Conservation (phyloP, 345 rosid species). For the Hirschfeldia incana region DNA sequence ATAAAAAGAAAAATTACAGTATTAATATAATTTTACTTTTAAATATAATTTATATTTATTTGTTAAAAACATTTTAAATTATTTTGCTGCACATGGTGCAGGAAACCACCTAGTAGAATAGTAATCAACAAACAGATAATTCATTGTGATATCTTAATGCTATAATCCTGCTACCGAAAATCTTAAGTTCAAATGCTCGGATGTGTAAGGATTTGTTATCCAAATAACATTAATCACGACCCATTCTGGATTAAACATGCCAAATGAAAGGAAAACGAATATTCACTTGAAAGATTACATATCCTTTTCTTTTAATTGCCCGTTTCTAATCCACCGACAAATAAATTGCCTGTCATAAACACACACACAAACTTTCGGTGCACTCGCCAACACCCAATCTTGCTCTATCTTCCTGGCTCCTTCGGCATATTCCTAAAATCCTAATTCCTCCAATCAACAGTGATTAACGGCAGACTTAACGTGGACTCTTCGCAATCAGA, state of each 20-base stretch:
- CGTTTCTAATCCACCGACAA: slow-evolving; percentile 41
- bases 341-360: slow-evolving; percentile 24
- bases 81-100: too few species aligned
- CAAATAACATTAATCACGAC: background rate
- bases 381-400: slow-evolving; percentile 26
- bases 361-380: slow-evolving; percentile 19
- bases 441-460: slow-evolving; percentile 16
- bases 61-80: too few species aligned
- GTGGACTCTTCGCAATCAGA: slow-evolving; percentile 39
- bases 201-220: background rate
- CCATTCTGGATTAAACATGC: background rate
- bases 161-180: background rate
- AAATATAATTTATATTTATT: too few species aligned
- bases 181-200: background rate
- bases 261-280: slow-evolving; percentile 19
- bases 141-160: background rate
- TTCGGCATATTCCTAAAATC: slow-evolving; percentile 29
- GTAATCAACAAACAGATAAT: background rate
- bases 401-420: background rate
- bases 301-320: slow-evolving; percentile 23
- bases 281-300: slow-evolving; percentile 26
- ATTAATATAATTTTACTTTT: too few species aligned
- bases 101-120: too few species aligned
- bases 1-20: too few species aligned
- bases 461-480: slow-evolving; percentile 41